These are phyloP conservation scores for Myriosclerotinia curreyana DNA, from an alignment of 2,329 filamentous ascomycete genomes.

Conservation along the genomic window DNA sequence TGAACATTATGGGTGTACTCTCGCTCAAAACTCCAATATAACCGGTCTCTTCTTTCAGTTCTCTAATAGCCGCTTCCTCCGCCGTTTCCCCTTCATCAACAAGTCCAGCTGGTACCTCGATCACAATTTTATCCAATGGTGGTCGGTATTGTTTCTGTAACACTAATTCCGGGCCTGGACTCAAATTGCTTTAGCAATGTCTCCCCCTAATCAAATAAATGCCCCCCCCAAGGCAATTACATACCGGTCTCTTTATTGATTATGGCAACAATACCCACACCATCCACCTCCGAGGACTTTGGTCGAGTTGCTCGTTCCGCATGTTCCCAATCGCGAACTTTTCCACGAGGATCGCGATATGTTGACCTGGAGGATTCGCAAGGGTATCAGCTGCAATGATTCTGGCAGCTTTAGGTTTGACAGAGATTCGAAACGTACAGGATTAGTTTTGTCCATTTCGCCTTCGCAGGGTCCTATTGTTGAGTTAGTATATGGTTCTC, in stretches of 20 bases:
- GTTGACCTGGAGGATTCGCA: constrained; percentile 47
- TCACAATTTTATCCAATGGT: constrained; percentile 55
- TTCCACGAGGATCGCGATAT: constrained; percentile 62
- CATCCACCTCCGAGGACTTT: constrained; percentile 60
- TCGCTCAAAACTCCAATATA: constrained; percentile 56
- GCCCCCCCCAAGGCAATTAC: not conserved
- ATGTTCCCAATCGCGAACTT: constrained; percentile 65
- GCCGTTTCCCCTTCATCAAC: constrained; percentile 60
- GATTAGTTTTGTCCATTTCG: constrained; percentile 58
- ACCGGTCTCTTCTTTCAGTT: constrained; percentile 65
- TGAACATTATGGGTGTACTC: constrained; percentile 64
- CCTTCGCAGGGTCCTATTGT: constrained; percentile 43
- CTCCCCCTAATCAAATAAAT: not conserved
- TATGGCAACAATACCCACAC: constrained; percentile 70
- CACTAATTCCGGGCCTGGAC: constrained; percentile 51
- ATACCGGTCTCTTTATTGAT: constrained; percentile 53
- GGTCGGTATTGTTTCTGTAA: constrained; percentile 67
- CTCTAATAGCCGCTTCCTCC: constrained; percentile 59
- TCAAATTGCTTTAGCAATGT: not conserved
- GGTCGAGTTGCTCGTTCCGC: constrained; percentile 69
- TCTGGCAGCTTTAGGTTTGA: constrained; percentile 1
- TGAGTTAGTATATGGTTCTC: constrained; percentile 6
- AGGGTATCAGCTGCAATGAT: not conserved
- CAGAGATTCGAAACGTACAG: constrained; percentile 45
- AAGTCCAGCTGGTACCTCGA: constrained; percentile 64